Base-by-base conservation (phyloP, 768 basidiomycete species). In the Mycena haematopus region DNA sequence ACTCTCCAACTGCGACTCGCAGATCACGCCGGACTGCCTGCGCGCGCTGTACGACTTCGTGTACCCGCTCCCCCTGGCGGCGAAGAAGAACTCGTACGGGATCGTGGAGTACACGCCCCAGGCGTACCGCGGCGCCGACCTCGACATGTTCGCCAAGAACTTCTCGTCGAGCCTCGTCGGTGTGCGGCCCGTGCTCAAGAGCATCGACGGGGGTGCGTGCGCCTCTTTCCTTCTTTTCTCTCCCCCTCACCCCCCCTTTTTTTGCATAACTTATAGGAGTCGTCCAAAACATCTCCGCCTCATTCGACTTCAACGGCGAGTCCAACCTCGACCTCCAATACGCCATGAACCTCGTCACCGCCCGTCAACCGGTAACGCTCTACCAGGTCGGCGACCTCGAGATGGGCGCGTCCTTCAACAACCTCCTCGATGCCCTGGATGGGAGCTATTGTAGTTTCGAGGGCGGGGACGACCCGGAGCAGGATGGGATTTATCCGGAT, bases 251-350 rank as follows among this genome's bases (percentile, higher is more conserved):
- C 65, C 11, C 56, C 55, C 24, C 44, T 21, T n/a, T n/a, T n/a
- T n/a, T n/a, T n/a, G n/a, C n/a, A n/a, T n/a, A n/a, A n/a, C n/a
- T n/a, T n/a, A n/a, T 52, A 82, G 82, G 83, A 29, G 74, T 80
- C 29, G 76, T 79, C 6, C 84, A 86, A 69, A 79, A 79, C 6
- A 60, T 58, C 6, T 52, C 77, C 40, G 69, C 74, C 64, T 75
- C 79, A 47, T 83, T 85, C 66, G 66, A 74, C 21, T 76, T 76
- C 68, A 84, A 83, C 63, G 85, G 80, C 52, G 86, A 88, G 69
- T 82, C 84, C 22, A 77, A 85, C 64, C 77, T 88, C 19, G 86
- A 87, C 71, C 76, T 88, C 10, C 72, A 86, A 72, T 86, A 84
- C 58, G 79, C 77, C 17, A 82, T 87, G 84, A 72, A 75, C 8